Conservation (phyloP, 2,329 filamentous ascomycete species). For the Pyrenophora teres region DNA sequence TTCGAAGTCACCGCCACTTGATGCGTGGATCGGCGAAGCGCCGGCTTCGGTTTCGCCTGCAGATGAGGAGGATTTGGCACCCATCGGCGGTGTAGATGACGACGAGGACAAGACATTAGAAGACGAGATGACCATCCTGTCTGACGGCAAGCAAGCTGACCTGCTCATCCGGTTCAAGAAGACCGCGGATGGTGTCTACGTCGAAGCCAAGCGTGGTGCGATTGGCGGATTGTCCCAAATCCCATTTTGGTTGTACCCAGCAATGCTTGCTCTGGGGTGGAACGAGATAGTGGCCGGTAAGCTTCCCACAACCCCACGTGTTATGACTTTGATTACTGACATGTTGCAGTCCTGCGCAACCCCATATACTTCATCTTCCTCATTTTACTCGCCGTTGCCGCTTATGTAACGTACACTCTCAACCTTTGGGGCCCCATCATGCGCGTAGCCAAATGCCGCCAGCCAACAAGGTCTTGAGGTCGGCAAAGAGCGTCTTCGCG, state of each 20-base stretch:
- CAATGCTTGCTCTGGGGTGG: slow-evolving; percentile 93
- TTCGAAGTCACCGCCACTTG: slow-evolving; percentile 77
- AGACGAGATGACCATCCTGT: slow-evolving; percentile 94
- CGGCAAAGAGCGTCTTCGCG: slow-evolving; percentile 85
- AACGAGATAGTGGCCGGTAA: slow-evolving; percentile 95
- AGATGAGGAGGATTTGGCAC: slow-evolving; percentile 86
- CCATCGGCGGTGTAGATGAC: slow-evolving; percentile 92
- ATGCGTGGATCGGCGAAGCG: slow-evolving; percentile 78
- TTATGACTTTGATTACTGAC: slow-evolving; percentile 10
- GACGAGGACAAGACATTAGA: slow-evolving; percentile 93
- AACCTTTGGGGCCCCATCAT: slow-evolving; percentile 96
- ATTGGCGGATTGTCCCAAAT: slow-evolving; percentile 95
- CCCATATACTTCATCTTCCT: slow-evolving; percentile 91
- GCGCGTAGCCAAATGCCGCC: slow-evolving; percentile 92
- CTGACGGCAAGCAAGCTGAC: slow-evolving; percentile 87
- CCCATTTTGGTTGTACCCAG: slow-evolving; percentile 89
- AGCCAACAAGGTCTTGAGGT: slow-evolving; percentile 85
- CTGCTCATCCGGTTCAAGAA: slow-evolving; percentile 96
- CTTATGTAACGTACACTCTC: slow-evolving; percentile 89
- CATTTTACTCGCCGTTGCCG: slow-evolving; percentile 73
- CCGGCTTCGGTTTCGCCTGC: slow-evolving; percentile 75
- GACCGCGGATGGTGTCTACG: slow-evolving; percentile 95
- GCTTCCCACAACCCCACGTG: slow-evolving; percentile 40
- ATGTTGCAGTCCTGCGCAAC: slow-evolving; percentile 78
- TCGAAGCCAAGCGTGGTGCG: slow-evolving; percentile 95